These are phyloP conservation scores for Bacterosira constricta DNA, from an alignment of 108 stramenopile species.

Conservation along the genomic window DNA sequence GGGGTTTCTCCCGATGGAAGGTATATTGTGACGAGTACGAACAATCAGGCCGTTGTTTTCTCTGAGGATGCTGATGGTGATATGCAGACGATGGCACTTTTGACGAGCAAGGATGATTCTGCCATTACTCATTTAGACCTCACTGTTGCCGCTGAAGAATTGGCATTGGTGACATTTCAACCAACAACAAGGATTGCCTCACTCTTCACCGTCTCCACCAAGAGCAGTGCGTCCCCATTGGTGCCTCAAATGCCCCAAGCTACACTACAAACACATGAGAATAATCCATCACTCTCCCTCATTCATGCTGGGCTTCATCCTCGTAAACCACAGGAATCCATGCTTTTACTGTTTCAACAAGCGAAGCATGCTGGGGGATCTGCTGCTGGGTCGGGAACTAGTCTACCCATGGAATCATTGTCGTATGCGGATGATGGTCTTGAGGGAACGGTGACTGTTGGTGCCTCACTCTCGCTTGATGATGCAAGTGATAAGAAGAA, in stretches of 20 bases:
- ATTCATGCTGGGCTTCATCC: slow-evolving; percentile 14
- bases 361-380: background rate
- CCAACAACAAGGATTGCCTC: slow-evolving; percentile 18
- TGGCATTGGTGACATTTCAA: slow-evolving; percentile 6
- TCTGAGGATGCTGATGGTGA: background rate
- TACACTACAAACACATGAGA: slow-evolving; percentile 8
- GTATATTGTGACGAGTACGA: background rate
- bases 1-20: background rate
- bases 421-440: slow-evolving; percentile 9
- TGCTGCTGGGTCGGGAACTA: slow-evolving; percentile 3
- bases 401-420: slow-evolving; percentile 34
- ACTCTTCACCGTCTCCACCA: slow-evolving; percentile 4
- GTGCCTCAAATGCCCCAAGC: slow-evolving; percentile 28
- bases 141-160: background rate
- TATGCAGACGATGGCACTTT: background rate
- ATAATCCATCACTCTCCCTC: slow-evolving; percentile 1
- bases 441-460: slow-evolving; percentile 20
- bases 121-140: slow-evolving; percentile 10
- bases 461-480: background rate
- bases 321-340: background rate
- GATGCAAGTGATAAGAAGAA: slow-evolving; percentile 18
- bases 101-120: slow-evolving; percentile 14
- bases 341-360: slow-evolving; percentile 14
- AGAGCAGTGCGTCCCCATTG: background rate
- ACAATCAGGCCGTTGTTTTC: slow-evolving; percentile 10